Base-by-base conservation (phyloP, 176 grass and related monocot genomes). In the Microstegium vimineum region DNA sequence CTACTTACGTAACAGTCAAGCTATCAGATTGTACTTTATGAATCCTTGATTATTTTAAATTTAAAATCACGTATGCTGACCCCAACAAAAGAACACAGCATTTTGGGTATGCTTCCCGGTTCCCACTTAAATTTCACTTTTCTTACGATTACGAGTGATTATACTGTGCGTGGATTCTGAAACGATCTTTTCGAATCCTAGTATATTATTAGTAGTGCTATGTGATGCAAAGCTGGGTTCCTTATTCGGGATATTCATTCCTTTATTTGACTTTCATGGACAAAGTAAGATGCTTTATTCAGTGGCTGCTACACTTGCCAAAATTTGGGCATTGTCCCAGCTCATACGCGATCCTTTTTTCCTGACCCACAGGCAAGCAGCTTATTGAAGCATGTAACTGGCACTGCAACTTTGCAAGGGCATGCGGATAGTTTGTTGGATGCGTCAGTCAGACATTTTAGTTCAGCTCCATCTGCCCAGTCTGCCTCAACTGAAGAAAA, bases 401-500 rank as follows among this genome's bases (percentile, higher is more conserved):
- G 76, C 84, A 46, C 66, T 4, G 74, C 34, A 56, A 36, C 67
- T 28, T 81, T 86, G 51, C 90, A 89, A 83, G 81, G 81, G 28
- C 87, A 74, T 33, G n/a, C 37, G 36, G 57, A 77, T 65, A 76
- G 43, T 83, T 85, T 79, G 54, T 56, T 63, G 17, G 62, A 85
- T 81, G 82, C 82, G 35, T 49, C 87, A 65, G 2, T 32, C 46
- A 99, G 96, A 67, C 73, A 73, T 60, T 92, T 95, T 72, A 89
- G 93, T 61, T 89, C 87, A 66, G 64, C 81, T 3, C 51, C 89
- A 71, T 89, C 90, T 66, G 80, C 88, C 8, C 90, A 88, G 42
- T 20, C 82, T 25, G 37, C 88, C 42, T 82, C 83, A 54, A 84
- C 76, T 60, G 89, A 95, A 30, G 93, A 88, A 73, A 98, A 86